Conservation (phyloP, 2,329 filamentous ascomycete species). For the Blastomyces parvus region DNA sequence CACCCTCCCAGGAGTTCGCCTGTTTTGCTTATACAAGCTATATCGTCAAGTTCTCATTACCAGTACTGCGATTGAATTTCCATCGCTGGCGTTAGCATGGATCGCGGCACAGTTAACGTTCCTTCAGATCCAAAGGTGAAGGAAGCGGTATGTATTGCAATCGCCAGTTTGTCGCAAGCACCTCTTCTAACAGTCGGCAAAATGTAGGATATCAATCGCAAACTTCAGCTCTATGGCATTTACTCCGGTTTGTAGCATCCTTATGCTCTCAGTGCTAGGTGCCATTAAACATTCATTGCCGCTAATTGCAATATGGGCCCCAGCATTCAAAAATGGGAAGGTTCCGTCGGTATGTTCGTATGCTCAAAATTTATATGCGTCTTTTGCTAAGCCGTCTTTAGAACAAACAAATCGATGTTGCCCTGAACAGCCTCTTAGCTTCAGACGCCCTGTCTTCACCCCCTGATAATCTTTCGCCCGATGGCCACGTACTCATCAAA, state of each 20-base stretch:
- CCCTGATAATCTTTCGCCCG: conserved; percentile 65
- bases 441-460: conserved; percentile 62
- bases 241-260: conserved; percentile 45
- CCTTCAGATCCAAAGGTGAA: conserved; percentile 65
- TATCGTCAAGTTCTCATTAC: background rate
- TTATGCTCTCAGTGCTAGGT: conserved; percentile 14
- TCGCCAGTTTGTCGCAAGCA: background rate
- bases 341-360: conserved; percentile 63
- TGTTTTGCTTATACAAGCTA: background rate
- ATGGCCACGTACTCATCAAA: conserved; percentile 67
- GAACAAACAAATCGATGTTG: conserved; percentile 94
- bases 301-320: conserved; percentile 18
- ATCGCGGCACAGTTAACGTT: conserved; percentile 51
- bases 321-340: conserved; percentile 80
- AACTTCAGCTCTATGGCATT: conserved; percentile 93
- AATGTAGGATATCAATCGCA: conserved; percentile 65
- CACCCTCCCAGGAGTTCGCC: background rate
- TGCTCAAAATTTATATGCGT: background rate
- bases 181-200: background rate
- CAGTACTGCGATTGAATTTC: background rate
- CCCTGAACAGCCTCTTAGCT: conserved; percentile 75
- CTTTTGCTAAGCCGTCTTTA: conserved; percentile 25
- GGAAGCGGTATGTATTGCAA: conserved; percentile 49
- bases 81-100: conserved; percentile 20
- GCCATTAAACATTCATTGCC: background rate